These are phyloP conservation scores for Chytridium lagenaria DNA, from an alignment of 371 early-diverging fungal genomes.

Conservation along the genomic window DNA sequence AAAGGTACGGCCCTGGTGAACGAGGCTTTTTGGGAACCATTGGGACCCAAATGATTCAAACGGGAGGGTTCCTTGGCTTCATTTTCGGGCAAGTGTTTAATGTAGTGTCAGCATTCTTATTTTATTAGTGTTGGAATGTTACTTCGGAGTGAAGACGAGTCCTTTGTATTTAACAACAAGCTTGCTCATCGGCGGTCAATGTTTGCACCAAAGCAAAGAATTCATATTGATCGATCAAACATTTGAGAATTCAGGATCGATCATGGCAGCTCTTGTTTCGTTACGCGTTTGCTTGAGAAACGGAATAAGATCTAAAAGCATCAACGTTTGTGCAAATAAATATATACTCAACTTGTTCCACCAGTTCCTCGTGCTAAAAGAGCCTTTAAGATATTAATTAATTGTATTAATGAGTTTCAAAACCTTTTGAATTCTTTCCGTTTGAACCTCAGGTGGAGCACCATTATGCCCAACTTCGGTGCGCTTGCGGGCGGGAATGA, in stretches of 20 bases:
- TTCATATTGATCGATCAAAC: too few relatives aligned
- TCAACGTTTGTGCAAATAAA: neutral
- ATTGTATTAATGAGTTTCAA: neutral
- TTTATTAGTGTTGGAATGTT: slow-evolving; percentile 29
- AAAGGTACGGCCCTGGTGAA: slow-evolving; percentile 35
- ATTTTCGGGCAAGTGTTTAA: slow-evolving; percentile 14
- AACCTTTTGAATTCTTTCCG: slow-evolving; percentile 33
- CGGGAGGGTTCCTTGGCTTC: slow-evolving; percentile 36
- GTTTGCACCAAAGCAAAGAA: too few relatives aligned
- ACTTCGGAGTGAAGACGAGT: slow-evolving; percentile 15
- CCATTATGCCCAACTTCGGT: slow-evolving; percentile 48
- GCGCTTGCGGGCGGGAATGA: slow-evolving; percentile 79
- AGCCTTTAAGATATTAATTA: neutral
- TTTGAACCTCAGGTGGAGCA: slow-evolving; percentile 28
- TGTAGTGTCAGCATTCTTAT: neutral
- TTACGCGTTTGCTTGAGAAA: slow-evolving; percentile 76
- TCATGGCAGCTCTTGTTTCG: slow-evolving; percentile 56
- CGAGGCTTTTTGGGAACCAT: slow-evolving; percentile 32
- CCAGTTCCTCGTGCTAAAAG: slow-evolving; percentile 79
- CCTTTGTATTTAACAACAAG: too few relatives aligned
- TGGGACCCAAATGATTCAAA: slow-evolving; percentile 35
- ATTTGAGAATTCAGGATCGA: neutral
- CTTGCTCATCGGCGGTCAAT: too few relatives aligned
- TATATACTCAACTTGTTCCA: slow-evolving; percentile 65
- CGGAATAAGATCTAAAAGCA: slow-evolving; percentile 74